Base-by-base conservation (phyloP, 2,329 filamentous ascomycete species). In the Cercospora sp. region DNA sequence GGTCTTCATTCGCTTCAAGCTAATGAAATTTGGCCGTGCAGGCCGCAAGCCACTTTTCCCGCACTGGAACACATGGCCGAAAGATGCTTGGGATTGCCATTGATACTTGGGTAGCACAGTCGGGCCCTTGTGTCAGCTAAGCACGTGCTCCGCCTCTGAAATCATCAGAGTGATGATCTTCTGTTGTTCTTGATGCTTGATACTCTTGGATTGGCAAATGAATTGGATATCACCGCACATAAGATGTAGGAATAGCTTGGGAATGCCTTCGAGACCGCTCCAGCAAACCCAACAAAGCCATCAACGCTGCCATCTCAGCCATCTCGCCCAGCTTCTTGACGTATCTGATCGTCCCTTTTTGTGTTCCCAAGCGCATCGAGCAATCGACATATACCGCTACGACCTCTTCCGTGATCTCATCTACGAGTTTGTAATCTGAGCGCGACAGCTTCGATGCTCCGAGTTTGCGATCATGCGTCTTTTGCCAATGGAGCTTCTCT, bases 331-430 rank as follows among this genome's bases (percentile, higher is more conserved):
- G 20, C 28, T 67, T 60, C 40, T 53, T 23, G 5, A 48, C 20
- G 26, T 66, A 69, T 10, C 28, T n/a, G 0, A 71, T 33, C n/a
- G 57, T 65, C n/a, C 72, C 71, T 20, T 70, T 71, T 1, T 67
- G 28, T 28, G 40, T 51, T n/a, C 60, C 40, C 30, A 63, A 40
- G 3, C 68, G 67, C 26, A 63, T 33, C 8, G 65, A 53, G 4
- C 53, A 45, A 62, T 73, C 71, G 5, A 62, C 61, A 36, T 72
- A 72, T 4, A 71, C 72, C 10, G 71, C 71, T 7, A 72, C 23
- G 16, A 73, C 68, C 26, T 59, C 51, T 3, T 68, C 72, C 18
- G 31, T 58, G 9, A 51, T 28, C 16, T 70, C 70, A 12, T 72
- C 66, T 1, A 73, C 64, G 7, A 73, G 67, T 30, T 70, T 72